Conservation (phyloP, 495 filamentous ascomycete genomes). For the Astrothelium macrocarpum region DNA sequence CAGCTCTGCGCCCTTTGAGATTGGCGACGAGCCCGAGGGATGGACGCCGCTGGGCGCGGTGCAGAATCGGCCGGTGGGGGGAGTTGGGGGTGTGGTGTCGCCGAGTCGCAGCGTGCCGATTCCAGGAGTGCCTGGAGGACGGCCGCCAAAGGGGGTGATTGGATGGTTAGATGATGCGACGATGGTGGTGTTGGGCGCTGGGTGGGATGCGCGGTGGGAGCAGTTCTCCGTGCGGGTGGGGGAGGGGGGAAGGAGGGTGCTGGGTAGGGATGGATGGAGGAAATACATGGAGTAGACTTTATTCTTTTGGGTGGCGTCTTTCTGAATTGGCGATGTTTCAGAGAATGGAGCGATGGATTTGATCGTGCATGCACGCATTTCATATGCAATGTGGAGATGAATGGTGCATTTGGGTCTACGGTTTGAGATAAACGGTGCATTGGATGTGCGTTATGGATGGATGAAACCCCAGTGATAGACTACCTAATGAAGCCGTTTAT, state of each 20-base stretch:
- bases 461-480: not conserved
- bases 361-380: too few relatives aligned
- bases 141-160: conserved; percentile 63
- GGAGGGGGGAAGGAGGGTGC: conserved; percentile 50
- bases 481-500: not conserved
- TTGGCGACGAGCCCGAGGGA: conserved; percentile 51
- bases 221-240: conserved; percentile 59
- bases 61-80: conserved; percentile 5
- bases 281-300: conserved; percentile 48
- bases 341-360: too few relatives aligned
- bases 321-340: too few relatives aligned
- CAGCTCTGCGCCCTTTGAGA: conserved; percentile 62
- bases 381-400: too few relatives aligned
- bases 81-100: too few relatives aligned
- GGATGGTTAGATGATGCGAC: conserved; percentile 64
- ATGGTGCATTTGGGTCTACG: too few relatives aligned
- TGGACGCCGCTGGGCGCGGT: conserved; percentile 14
- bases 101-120: conserved; percentile 15
- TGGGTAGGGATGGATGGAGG: conserved; percentile 70
- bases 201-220: conserved; percentile 74
- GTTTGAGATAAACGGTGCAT: too few relatives aligned
- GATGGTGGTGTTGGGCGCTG: conserved; percentile 70
- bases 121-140: conserved; percentile 40
- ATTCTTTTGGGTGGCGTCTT: too few relatives aligned
- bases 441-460: not conserved